A percentile compares a stretch with the other conserved stretches of the same genome.
Conservation (phyloP, 768 basidiomycete species). For the Tylopilus vinaceipallidus region DNA sequence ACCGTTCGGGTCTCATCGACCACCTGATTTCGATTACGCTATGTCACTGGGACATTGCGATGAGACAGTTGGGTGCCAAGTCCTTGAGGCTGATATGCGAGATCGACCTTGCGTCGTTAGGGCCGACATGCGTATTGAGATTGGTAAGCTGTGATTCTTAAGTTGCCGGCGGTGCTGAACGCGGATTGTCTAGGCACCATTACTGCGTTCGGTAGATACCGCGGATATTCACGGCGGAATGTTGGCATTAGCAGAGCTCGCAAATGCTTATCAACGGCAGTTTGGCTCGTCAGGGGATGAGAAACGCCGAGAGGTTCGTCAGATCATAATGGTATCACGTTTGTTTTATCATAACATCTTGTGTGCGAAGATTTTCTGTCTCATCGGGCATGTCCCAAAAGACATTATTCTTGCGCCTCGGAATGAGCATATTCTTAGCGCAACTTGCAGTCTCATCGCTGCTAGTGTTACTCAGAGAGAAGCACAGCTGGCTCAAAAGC, state of each 20-base stretch:
- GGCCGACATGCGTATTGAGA: slow-evolving; percentile 45
- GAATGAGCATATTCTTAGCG: slow-evolving; percentile 68
- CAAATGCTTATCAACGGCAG: slow-evolving; percentile 48
- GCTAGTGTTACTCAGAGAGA: slow-evolving; percentile 59
- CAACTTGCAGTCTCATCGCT: slow-evolving; percentile 71
- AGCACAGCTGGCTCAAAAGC: slow-evolving; percentile 36
- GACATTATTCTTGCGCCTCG: slow-evolving; percentile 60
- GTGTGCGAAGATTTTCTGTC: slow-evolving; percentile 59
- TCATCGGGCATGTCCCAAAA: slow-evolving; percentile 55
- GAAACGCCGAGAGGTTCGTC: slow-evolving; percentile 44
- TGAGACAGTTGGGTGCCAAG: slow-evolving; percentile 76
- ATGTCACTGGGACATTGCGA: slow-evolving; percentile 84
- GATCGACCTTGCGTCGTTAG: slow-evolving; percentile 53
- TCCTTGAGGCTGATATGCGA: slow-evolving; percentile 70
- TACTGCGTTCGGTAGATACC: slow-evolving; percentile 63
- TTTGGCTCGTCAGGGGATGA: slow-evolving; percentile 34
- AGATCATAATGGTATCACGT: neutral
- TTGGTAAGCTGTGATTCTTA: slow-evolving; percentile 46
- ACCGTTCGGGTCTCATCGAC: slow-evolving; percentile 63
- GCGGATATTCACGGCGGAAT: slow-evolving; percentile 80
- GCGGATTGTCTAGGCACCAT: slow-evolving; percentile 40
- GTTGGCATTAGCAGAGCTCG: slow-evolving; percentile 70
- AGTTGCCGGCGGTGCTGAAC: slow-evolving; percentile 13
- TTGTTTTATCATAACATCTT: neutral
- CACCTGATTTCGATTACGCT: slow-evolving; percentile 74